A percentile compares a stretch with the other conserved stretches of the same genome.
phyloP scores from a whole-genome alignment of 805 yeast species.

The Spathaspora sp. region DNA sequence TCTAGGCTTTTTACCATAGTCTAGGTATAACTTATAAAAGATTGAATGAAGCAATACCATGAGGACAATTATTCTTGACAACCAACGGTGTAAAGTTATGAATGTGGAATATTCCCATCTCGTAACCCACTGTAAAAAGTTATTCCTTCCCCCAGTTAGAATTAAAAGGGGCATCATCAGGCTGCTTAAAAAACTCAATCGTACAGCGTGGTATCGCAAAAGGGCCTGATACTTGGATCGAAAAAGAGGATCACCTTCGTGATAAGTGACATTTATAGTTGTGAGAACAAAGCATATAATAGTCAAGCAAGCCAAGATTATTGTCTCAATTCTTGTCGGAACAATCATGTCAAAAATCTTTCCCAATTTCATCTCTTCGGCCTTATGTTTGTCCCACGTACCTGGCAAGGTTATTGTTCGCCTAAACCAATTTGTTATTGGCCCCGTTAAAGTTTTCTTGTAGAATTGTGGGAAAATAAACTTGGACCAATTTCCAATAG shows the following conservation, averaged over 20 bases:
- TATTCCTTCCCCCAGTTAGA: conserved; percentile 34
- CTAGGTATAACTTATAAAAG: conserved; percentile 12
- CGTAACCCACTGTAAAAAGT: conserved; percentile 35
- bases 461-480: conserved; percentile 18
- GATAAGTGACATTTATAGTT: conserved; percentile 19
- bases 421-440: conserved; percentile 29
- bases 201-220: conserved; percentile 38
- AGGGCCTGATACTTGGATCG: conserved; percentile 27
- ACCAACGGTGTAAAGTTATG: conserved; percentile 26
- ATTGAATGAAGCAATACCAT: conserved; percentile 26
- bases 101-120: conserved; percentile 33
- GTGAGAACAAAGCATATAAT: conserved; percentile 23
- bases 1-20: conserved; percentile 8
- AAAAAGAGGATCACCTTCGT: conserved; percentile 35
- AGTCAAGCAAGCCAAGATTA: conserved; percentile 29
- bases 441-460: conserved; percentile 19
- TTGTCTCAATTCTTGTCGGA: conserved; percentile 38
- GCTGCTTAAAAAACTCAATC: conserved; percentile 30
- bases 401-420: conserved; percentile 40
- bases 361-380: conserved; percentile 20
- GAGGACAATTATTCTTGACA: conserved; percentile 18
- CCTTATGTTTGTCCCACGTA: conserved; percentile 20
- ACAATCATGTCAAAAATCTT: conserved; percentile 27
- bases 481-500: conserved; percentile 32
- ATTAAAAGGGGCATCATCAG: conserved; percentile 29